These are phyloP conservation scores for Termitomyces sp. DNA, from an alignment of 768 basidiomycete species.

Conservation along the genomic window DNA sequence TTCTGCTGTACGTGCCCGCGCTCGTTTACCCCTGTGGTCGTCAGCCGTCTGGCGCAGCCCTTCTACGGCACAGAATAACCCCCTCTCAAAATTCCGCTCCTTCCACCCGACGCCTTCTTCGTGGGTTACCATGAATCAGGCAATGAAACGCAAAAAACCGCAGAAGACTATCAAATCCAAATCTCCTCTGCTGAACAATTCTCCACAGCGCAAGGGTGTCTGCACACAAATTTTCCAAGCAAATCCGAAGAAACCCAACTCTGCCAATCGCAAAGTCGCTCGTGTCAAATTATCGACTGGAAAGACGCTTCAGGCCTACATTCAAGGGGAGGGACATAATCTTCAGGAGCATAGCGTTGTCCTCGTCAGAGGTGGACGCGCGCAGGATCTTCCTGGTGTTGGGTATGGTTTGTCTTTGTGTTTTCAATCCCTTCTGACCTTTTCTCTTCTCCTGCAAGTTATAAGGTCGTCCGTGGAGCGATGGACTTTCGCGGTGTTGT, in stretches of 20 bases:
- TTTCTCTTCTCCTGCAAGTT: conserved; percentile 42
- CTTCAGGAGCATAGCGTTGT: conserved; percentile 97
- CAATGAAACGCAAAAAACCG: conserved; percentile 71
- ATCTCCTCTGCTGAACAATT: conserved; percentile 75
- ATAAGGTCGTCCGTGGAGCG: conserved; percentile 92
- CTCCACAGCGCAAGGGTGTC: conserved; percentile 90
- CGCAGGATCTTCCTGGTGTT: conserved; percentile 97
- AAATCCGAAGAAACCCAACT: conserved; percentile 97
- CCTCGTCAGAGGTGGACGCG: conserved; percentile 88
- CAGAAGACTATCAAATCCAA: conserved; percentile 46
- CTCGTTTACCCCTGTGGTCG: conserved; percentile 23
- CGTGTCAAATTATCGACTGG: conserved; percentile 89
- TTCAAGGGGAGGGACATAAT: conserved; percentile 96
- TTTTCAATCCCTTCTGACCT: neutral
- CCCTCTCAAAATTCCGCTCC: conserved; percentile 31
- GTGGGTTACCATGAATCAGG: conserved; percentile 77
- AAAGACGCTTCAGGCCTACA: conserved; percentile 86
- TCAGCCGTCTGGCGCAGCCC: conserved; percentile 17
- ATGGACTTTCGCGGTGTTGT: conserved; percentile 90
- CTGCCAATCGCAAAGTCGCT: conserved; percentile 95
- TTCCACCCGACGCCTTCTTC: conserved; percentile 62
- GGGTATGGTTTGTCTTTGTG: conserved; percentile 45
- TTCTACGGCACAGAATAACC: neutral
- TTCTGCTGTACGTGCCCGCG: conserved; percentile 27
- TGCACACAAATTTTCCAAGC: conserved; percentile 74